A percentile compares a stretch with the other conserved stretches of the same genome.
These are phyloP conservation scores for Botrytis galanthina DNA, from an alignment of 2,329 filamentous ascomycete species.

Conservation along the genomic window DNA sequence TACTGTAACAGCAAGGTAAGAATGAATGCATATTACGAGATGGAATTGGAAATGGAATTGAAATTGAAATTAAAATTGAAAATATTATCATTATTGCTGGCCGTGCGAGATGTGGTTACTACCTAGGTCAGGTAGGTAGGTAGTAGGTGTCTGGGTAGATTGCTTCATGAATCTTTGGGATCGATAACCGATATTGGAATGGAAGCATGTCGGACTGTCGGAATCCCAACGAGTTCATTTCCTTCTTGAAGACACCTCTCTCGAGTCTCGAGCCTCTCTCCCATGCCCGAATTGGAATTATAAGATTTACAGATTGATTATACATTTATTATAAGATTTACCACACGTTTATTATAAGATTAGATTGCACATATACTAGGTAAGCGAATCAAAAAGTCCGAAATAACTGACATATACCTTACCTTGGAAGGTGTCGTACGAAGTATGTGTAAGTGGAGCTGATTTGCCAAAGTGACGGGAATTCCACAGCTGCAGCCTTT, in stretches of 20 bases:
- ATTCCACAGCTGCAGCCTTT: neutral
- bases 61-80: neutral
- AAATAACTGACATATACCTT: neutral
- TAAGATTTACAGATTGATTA: neutral
- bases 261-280: neutral
- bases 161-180: neutral
- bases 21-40: neutral
- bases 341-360: slow-evolving; percentile 1
- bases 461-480: slow-evolving; percentile 2
- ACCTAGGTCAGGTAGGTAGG: neutral
- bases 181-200: neutral
- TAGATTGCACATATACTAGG: neutral
- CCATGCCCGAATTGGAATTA: neutral
- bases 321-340: neutral
- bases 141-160: neutral
- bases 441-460: neutral
- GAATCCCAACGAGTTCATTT: neutral
- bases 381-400: neutral
- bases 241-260: neutral
- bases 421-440: neutral
- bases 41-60: too few species aligned
- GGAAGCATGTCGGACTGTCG: neutral
- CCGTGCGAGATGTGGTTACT: neutral
- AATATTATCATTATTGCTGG: neutral
- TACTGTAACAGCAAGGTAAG: neutral